phyloP scores from a whole-genome alignment of 73 alveolate species.

The Halteria grandinella region DNA sequence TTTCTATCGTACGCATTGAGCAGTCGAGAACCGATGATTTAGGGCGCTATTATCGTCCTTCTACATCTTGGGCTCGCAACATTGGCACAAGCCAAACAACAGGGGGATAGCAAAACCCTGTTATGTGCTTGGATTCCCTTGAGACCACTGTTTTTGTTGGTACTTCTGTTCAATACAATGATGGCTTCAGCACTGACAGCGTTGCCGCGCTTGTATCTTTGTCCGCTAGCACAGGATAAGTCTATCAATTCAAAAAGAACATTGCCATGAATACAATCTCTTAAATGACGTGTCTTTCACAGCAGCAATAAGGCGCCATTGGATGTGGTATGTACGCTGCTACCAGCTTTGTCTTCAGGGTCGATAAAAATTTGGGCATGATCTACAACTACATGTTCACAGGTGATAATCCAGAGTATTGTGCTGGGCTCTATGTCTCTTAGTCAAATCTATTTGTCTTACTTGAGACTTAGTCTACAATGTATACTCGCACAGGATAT shows the following conservation, averaged over 20 bases:
- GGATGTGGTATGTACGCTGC: slow-evolving; percentile 42
- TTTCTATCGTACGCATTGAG: background rate
- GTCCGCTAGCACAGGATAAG: background rate
- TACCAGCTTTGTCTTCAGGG: slow-evolving; percentile 3
- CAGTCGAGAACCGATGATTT: background rate
- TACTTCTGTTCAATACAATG: background rate
- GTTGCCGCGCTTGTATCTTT: background rate
- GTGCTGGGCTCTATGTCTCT: slow-evolving; percentile 14
- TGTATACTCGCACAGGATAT: slow-evolving; percentile 15
- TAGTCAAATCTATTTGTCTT: background rate
- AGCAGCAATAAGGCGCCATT: background rate
- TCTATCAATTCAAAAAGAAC: slow-evolving; percentile 19
- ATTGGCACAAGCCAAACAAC: background rate
- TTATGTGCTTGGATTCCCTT: slow-evolving; percentile 1
- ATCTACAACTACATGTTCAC: slow-evolving; percentile 9
- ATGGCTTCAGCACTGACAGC: background rate
- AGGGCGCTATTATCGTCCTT: no score
- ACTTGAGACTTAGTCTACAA: background rate
- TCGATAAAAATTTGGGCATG: background rate
- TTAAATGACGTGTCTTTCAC: background rate
- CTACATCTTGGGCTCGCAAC: slow-evolving; percentile 3
- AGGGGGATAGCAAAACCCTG: background rate
- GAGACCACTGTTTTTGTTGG: background rate
- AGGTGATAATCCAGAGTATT: slow-evolving; percentile 33
- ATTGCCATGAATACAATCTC: background rate